Evolutionary conservation across 225 moss, liverwort and hornwort genomes (phyloP).

Genomic region (Ulota crispa): DNA sequence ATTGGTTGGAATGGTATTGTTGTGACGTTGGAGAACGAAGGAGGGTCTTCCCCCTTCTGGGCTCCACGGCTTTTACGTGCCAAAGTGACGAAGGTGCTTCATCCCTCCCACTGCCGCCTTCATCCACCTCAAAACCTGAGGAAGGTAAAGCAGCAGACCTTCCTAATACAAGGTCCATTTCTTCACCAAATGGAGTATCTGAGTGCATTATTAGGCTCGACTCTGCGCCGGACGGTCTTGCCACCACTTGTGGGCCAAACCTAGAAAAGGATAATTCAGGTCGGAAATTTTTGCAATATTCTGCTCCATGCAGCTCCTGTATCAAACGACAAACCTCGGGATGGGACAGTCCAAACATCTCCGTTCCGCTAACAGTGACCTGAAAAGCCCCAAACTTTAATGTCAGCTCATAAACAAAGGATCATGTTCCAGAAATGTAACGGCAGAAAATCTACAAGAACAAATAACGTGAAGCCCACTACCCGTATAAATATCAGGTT

Average conservation of each 20-base stretch:
- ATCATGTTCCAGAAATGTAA: not conserved
- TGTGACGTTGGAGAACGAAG: conserved; percentile 44
- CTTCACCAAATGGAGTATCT: conserved; percentile 36
- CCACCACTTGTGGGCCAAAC: conserved; percentile 63
- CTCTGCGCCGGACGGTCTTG: conserved; percentile 54
- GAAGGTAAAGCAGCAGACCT: conserved; percentile 32
- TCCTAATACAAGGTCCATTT: conserved; percentile 48
- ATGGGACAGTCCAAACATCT: conserved; percentile 82
- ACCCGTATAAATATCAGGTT: not conserved
- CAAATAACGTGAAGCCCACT: not conserved
- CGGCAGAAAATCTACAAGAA: conserved; percentile 1
- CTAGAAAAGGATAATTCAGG: conserved; percentile 67
- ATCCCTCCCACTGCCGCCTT: conserved; percentile 48
- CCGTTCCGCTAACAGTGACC: conserved; percentile 70
- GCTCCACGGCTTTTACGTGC: conserved; percentile 57
- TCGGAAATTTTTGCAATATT: conserved; percentile 58
- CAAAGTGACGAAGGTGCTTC: conserved; percentile 43
- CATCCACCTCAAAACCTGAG: conserved; percentile 48
- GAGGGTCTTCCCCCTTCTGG: conserved; percentile 49
- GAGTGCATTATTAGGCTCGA: conserved; percentile 34
- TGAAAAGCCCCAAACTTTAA: conserved; percentile 35
- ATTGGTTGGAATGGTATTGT: conserved; percentile 37
- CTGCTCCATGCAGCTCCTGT: conserved; percentile 66
- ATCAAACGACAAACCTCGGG: conserved; percentile 74
- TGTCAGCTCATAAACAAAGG: conserved; percentile 17